Conservation (phyloP, 257 asterid species). For the Nicotiana undulata region DNA sequence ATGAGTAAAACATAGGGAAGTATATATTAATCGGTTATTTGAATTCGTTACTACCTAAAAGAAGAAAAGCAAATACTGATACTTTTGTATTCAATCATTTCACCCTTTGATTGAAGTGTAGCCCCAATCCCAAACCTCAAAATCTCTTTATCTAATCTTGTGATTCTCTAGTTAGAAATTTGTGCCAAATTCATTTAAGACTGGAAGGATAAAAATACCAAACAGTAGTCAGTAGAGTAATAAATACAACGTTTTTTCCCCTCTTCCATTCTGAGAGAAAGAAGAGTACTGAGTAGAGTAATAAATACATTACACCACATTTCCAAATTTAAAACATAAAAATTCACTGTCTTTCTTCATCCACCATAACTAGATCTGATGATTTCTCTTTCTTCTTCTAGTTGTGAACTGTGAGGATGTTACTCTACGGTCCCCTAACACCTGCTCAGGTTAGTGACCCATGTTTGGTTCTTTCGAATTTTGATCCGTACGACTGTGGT, state of each 20-base stretch:
- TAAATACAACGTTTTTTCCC: not conserved
- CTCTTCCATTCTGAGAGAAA: not conserved
- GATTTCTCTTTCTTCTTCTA: not conserved
- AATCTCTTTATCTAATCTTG: not conserved
- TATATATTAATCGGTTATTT: no score
- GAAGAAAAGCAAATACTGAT: no score
- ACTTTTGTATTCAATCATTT: no score
- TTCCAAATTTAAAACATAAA: not conserved
- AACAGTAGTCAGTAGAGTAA: no score
- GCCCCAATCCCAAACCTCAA: not conserved
- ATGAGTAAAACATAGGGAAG: no score
- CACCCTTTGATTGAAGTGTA: not conserved
- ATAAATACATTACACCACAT: not conserved
- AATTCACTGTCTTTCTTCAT: not conserved
- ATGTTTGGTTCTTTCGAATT: not conserved
- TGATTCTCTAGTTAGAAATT: not conserved
- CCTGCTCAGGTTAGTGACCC: slow-evolving; percentile 66
- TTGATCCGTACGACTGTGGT: not conserved
- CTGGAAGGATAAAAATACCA: no score
- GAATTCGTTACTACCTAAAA: no score
- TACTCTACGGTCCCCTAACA: slow-evolving; percentile 75
- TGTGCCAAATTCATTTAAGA: not conserved
- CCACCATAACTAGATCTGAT: not conserved
- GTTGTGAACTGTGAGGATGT: slow-evolving; percentile 26
- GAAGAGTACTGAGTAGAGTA: not conserved